Conservation (phyloP, 2,329 filamentous ascomycete genomes). For the Ophiostoma novo-ulmi region DNA sequence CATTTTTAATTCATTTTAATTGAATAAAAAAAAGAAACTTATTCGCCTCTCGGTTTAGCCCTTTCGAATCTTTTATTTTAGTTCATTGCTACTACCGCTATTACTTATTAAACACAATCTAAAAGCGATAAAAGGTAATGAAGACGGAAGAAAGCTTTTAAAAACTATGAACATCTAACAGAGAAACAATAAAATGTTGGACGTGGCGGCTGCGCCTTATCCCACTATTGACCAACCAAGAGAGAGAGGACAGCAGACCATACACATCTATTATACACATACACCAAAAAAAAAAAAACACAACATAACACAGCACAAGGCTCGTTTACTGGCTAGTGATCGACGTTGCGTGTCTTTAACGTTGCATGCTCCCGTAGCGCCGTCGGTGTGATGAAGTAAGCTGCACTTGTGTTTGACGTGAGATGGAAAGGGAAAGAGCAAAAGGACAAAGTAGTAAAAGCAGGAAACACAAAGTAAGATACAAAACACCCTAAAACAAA, state of each 20-base stretch:
- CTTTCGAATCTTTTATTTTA: background rate
- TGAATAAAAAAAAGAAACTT: background rate
- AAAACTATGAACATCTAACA: no score
- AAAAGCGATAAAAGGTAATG: background rate
- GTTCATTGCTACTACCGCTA: background rate
- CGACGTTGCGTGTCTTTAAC: background rate
- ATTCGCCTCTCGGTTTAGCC: background rate
- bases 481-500: no score
- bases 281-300: background rate
- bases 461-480: background rate
- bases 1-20: background rate
- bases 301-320: background rate
- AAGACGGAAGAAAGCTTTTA: background rate
- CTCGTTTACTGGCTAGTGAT: background rate
- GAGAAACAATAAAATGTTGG: background rate
- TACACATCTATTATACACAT: background rate
- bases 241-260: background rate
- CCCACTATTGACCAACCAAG: background rate
- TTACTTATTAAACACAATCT: background rate
- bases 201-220: background rate
- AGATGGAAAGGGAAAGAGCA: background rate
- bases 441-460: background rate
- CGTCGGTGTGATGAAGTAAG: slow-evolving; percentile 3
- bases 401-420: background rate
- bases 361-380: slow-evolving; percentile 8